These are phyloP conservation scores for Penicillium silybi DNA, from an alignment of 495 filamentous ascomycete species.

Conservation along the genomic window DNA sequence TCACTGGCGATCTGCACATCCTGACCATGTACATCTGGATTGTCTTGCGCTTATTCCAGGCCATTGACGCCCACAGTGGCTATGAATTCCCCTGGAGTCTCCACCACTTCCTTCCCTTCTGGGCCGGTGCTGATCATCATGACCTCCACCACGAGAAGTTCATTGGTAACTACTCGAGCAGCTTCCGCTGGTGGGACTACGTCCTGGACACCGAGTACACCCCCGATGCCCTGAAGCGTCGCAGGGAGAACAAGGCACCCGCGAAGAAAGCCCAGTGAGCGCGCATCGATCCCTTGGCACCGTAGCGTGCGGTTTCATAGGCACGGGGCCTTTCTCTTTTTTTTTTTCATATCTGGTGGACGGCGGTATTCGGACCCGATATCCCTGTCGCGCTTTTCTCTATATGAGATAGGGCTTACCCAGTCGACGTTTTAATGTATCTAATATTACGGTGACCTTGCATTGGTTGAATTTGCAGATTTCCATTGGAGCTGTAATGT, in stretches of 20 bases:
- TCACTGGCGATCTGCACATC: slow-evolving; percentile 86
- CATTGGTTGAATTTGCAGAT: background rate
- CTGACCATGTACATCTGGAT: slow-evolving; percentile 99
- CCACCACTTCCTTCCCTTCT: slow-evolving; percentile 94
- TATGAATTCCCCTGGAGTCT: slow-evolving; percentile 98
- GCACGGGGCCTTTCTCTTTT: background rate
- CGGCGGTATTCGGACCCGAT: background rate
- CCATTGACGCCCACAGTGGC: slow-evolving; percentile 94
- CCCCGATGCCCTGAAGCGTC: slow-evolving; percentile 76
- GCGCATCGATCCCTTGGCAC: background rate
- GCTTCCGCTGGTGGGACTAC: slow-evolving; percentile 99
- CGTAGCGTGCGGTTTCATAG: background rate
- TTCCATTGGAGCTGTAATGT: background rate
- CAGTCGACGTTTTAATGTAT: slow-evolving; percentile 6
- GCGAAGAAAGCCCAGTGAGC: slow-evolving; percentile 51
- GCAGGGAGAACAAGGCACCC: slow-evolving; percentile 72
- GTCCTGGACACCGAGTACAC: slow-evolving; percentile 89
- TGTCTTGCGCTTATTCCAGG: slow-evolving; percentile 86
- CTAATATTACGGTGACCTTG: slow-evolving; percentile 3
- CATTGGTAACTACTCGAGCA: slow-evolving; percentile 95
- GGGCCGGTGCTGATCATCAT: slow-evolving; percentile 96
- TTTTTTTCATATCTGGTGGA: background rate
- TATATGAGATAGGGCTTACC: background rate
- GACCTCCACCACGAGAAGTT: slow-evolving; percentile 96
- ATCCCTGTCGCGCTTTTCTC: background rate